phyloP scores from a whole-genome alignment of 176 grass and related monocot species.

The Musa schizocarpa region DNA sequence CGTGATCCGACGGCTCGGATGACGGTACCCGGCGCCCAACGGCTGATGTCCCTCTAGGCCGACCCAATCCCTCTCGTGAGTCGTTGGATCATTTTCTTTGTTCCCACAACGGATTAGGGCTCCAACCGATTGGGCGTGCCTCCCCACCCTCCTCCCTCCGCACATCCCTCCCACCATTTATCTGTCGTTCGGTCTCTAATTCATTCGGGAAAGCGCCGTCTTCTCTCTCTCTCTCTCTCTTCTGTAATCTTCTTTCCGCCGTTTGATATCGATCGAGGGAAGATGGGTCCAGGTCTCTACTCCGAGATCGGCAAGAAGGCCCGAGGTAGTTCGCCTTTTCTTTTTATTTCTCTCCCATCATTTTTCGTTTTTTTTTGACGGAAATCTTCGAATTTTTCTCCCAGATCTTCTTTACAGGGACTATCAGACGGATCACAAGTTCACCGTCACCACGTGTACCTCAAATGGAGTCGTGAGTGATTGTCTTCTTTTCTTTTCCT shows the following conservation, averaged over 20 bases:
- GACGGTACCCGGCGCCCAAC: too few species aligned
- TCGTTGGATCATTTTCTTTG: neutral
- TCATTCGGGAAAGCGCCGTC: neutral
- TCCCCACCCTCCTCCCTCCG: neutral
- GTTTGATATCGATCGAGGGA: constrained; percentile 2
- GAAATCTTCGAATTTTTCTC: neutral
- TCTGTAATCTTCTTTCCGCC: neutral
- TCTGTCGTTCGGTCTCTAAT: neutral
- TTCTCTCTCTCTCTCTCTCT: neutral
- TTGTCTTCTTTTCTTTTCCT: neutral
- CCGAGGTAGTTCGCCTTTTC: constrained; percentile 37
- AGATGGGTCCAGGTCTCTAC: constrained; percentile 68
- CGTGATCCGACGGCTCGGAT: too few species aligned
- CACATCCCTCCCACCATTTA: neutral
- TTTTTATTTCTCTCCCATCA: neutral
- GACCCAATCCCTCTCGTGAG: neutral
- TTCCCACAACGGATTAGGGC: neutral
- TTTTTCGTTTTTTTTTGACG: constrained; percentile 6
- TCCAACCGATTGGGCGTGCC: neutral
- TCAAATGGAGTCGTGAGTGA: constrained; percentile 49
- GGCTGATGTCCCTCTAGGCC: too few species aligned
- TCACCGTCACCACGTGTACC: constrained; percentile 40
- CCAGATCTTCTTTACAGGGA: constrained; percentile 60
- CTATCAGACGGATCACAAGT: constrained; percentile 49
- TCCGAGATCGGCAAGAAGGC: constrained; percentile 76